Base-by-base conservation (phyloP, 1,284 basidiomycete genomes). In the Cystobasidiaceae sp. region DNA sequence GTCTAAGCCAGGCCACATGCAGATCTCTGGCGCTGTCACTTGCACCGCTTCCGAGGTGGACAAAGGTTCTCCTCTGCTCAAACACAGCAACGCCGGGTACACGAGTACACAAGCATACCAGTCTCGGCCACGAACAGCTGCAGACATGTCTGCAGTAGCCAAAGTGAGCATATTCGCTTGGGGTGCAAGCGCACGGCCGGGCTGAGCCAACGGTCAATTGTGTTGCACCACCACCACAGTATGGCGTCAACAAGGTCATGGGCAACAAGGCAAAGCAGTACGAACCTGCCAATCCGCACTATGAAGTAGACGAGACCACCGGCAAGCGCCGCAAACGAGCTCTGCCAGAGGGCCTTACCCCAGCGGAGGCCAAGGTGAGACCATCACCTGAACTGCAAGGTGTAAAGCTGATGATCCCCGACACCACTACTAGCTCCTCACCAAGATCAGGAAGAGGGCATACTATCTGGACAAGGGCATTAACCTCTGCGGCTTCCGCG, bases 401-500 rank as follows among this genome's bases (percentile, higher is more conserved):
- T n/a, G n/a, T n/a, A n/a, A n/a, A n/a, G n/a, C n/a, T 34, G 5
- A 3, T 23, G 39, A 28, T 32, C 17, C 34, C 5, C 27, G 19
- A n/a, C 21, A 9, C 21, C 21, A n/a, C 25, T 37, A 39, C 39
- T 43, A 64, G 61, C 52, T 64, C 4, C 41, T 64, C 43, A 64
- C 27, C 37, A 64, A 64, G 61, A 56, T 74, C 8, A 44, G 74
- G 80, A 81, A 56, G 82, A 69, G 93, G 7, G 93, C 93, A 0
- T 91, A 93, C 75, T 85, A 87, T 74, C 86, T 97, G 61, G 60
- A 62, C 23, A 93, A 92, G 77, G 88, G 90, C 6, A 89, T 97
- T 80, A 81, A 76, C 50, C 60, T 97, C 9, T 90, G 86, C 71
- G 91, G 93, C 2, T 77, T 96, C 67, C 84, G 85, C 8, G 92